phyloP scores from a whole-genome alignment of 2,329 filamentous ascomycete species.

The Fusarium fujikuroi region DNA sequence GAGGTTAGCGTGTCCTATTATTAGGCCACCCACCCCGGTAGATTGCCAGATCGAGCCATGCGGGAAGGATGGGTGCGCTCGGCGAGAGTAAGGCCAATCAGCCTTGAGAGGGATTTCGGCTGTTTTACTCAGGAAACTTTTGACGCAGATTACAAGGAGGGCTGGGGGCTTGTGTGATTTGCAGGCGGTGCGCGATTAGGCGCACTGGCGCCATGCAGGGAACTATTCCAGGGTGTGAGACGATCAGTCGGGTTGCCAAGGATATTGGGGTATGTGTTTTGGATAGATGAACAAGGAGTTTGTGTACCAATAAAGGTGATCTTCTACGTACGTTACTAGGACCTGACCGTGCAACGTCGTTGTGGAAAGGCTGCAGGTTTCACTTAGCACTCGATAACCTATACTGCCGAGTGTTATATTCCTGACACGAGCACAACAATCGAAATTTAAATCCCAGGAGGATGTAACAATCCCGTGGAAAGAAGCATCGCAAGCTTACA shows the following conservation, averaged over 20 bases:
- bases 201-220: slow-evolving; percentile 41
- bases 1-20: slow-evolving; percentile 33
- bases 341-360: not conserved
- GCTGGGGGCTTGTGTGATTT: slow-evolving; percentile 34
- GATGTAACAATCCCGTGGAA: slow-evolving; percentile 13
- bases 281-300: not conserved
- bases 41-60: slow-evolving; percentile 28
- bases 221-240: slow-evolving; percentile 26
- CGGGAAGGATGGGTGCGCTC: slow-evolving; percentile 15
- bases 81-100: slow-evolving; percentile 25
- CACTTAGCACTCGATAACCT: not conserved
- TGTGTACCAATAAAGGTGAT: not conserved
- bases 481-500: slow-evolving; percentile 10
- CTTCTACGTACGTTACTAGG: not conserved
- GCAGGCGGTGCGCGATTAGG: slow-evolving; percentile 41
- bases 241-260: slow-evolving; percentile 21
- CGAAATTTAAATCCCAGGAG: not conserved
- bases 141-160: slow-evolving; percentile 30
- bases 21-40: slow-evolving; percentile 25
- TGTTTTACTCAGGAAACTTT: slow-evolving; percentile 17
- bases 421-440: not conserved
- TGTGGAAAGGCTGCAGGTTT: not conserved
- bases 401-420: not conserved
- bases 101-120: slow-evolving; percentile 14
- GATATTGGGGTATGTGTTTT: slow-evolving; percentile 9